Conservation (phyloP, 257 asterid species). For the Knoxia roxburghii region DNA sequence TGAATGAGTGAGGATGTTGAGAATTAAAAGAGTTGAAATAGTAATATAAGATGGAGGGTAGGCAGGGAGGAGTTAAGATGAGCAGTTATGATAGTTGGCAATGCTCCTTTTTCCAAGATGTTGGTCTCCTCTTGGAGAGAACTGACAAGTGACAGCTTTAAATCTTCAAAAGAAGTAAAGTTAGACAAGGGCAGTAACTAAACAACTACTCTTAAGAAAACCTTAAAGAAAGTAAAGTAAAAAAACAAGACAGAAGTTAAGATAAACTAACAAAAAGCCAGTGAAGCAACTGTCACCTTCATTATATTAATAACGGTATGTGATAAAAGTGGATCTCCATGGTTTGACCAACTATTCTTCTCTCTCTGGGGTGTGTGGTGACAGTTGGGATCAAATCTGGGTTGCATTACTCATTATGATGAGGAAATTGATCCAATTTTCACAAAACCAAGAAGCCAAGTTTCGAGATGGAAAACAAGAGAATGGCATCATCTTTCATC, state of each 20-base stretch:
- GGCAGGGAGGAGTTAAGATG: neutral
- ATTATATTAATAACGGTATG: conserved; percentile 22
- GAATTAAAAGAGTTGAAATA: no score
- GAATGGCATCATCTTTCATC: no score
- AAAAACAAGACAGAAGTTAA: neutral
- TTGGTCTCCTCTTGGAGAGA: conserved; percentile 2
- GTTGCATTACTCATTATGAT: no score
- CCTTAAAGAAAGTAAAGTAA: neutral
- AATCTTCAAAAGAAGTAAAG: conserved; percentile 19
- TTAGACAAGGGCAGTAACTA: conserved; percentile 16
- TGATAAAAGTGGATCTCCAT: conserved; percentile 7
- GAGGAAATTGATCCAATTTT: no score
- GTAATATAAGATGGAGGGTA: neutral
- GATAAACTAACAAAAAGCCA: conserved; percentile 18
- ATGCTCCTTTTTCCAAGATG: conserved; percentile 10
- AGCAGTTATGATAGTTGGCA: neutral
- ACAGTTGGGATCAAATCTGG: neutral
- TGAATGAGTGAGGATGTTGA: neutral
- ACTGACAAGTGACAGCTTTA: conserved; percentile 17
- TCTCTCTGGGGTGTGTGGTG: neutral
- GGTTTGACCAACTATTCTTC: conserved; percentile 27
- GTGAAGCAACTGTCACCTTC: conserved; percentile 21
- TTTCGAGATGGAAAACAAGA: no score
- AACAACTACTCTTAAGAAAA: conserved; percentile 3
- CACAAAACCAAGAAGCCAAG: no score